A percentile compares a stretch with the other conserved stretches of the same genome.
phyloP scores from a whole-genome alignment of 2,329 filamentous ascomycete genomes.

The Venturia nashicola region DNA sequence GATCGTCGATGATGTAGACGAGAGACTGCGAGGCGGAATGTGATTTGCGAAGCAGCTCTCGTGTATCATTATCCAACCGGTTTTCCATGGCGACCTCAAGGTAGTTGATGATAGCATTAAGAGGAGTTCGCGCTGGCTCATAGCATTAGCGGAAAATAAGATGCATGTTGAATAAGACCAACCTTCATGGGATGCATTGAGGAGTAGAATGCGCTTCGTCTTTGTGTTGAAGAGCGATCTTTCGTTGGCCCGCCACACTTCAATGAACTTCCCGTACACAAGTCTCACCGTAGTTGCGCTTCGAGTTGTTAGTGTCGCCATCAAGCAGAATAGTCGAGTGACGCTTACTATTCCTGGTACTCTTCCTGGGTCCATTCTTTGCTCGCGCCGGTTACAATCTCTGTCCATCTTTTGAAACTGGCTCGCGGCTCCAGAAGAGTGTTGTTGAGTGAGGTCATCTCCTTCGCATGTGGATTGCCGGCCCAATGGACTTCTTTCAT shows the following conservation, averaged over 20 bases:
- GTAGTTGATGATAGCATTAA: constrained; percentile 93
- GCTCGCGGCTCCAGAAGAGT: constrained; percentile 65
- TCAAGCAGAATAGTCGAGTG: background rate
- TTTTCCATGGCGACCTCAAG: constrained; percentile 84
- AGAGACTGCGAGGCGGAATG: constrained; percentile 86
- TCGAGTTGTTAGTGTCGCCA: constrained; percentile 37
- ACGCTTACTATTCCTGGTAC: constrained; percentile 16
- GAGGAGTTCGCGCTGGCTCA: constrained; percentile 50
- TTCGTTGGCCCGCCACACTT: constrained; percentile 87
- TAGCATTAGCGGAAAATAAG: background rate
- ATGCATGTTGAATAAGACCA: background rate
- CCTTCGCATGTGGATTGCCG: constrained; percentile 74
- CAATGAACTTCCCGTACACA: constrained; percentile 81
- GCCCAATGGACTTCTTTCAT: constrained; percentile 71
- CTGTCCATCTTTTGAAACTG: constrained; percentile 71
- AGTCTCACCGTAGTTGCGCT: constrained; percentile 78
- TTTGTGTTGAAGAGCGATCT: constrained; percentile 70
- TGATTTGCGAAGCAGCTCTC: constrained; percentile 72
- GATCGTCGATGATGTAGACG: constrained; percentile 87
- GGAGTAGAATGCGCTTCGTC: constrained; percentile 63
- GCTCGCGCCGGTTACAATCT: constrained; percentile 69
- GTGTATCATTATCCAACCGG: constrained; percentile 62
- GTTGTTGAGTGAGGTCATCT: constrained; percentile 58
- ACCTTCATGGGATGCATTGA: constrained; percentile 85
- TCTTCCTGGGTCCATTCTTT: constrained; percentile 83